These are phyloP conservation scores for Acer negundo DNA, from an alignment of 345 rosid species.

Conservation along the genomic window DNA sequence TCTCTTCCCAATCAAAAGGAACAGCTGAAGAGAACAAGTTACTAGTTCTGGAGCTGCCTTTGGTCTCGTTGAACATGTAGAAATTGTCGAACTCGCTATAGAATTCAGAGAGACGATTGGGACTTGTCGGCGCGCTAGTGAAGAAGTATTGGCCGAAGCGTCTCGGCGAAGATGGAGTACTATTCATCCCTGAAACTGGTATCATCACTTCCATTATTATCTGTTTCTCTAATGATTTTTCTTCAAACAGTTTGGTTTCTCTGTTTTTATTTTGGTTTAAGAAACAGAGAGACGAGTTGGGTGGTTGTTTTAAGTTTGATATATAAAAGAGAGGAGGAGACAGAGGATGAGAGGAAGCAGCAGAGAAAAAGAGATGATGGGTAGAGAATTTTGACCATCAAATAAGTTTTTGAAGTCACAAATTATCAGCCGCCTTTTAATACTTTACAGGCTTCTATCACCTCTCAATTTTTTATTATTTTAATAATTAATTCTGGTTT, in stretches of 20 bases:
- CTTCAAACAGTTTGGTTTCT: not conserved
- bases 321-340: not conserved
- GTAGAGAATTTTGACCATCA: conserved; percentile 46
- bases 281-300: conserved; percentile 11
- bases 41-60: not conserved
- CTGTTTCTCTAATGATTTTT: not conserved
- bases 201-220: conserved; percentile 48
- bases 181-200: conserved; percentile 47
- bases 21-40: conserved; percentile 23
- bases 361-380: conserved; percentile 11
- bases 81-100: conserved; percentile 47
- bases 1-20: conserved; percentile 70
- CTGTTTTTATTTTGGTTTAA: not conserved
- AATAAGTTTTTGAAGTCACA: not conserved
- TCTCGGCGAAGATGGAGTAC: conserved; percentile 70
- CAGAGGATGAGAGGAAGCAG: conserved; percentile 24
- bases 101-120: conserved; percentile 56
- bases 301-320: not conserved
- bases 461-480: not conserved
- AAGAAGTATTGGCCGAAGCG: conserved; percentile 56
- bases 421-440: conserved; percentile 36
- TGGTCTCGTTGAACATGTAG: conserved; percentile 11
- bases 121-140: conserved; percentile 77
- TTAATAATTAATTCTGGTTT: not conserved
- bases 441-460: conserved; percentile 11